Evolutionary conservation across 148 eudicot genomes (phyloP).

Genomic region (Persicaria tinctoria): DNA sequence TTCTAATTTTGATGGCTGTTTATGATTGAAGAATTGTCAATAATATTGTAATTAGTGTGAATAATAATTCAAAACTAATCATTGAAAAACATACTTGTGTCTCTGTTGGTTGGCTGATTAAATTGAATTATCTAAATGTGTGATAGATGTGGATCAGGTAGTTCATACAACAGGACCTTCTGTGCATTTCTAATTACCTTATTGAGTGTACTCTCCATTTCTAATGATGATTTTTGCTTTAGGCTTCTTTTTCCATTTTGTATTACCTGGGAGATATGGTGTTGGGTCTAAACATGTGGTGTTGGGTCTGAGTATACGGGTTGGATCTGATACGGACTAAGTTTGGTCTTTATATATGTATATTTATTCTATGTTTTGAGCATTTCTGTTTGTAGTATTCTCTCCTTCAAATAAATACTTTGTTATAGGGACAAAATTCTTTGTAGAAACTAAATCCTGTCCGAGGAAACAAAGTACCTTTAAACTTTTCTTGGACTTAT

Average conservation of each 20-base stretch:
- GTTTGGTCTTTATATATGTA: neutral
- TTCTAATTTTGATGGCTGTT: neutral
- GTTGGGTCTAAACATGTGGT: too few species aligned
- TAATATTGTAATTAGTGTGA: too few species aligned
- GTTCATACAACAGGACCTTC: conserved; percentile 97
- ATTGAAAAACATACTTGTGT: neutral
- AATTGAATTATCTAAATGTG: conserved; percentile 2
- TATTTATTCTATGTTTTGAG: neutral
- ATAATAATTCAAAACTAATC: neutral
- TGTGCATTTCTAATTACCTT: too few species aligned
- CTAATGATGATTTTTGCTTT: neutral
- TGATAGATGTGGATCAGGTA: conserved; percentile 86
- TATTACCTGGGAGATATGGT: neutral
- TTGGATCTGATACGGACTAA: neutral
- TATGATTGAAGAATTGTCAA: neutral
- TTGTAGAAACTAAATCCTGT: too few species aligned
- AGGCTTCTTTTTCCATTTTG: neutral
- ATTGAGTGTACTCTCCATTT: too few species aligned
- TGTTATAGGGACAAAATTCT: conserved; percentile 68
- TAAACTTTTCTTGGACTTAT: too few species aligned
- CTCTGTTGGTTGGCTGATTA: neutral
- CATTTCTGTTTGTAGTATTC: neutral
- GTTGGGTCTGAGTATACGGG: too few species aligned
- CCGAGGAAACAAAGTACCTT: too few species aligned
- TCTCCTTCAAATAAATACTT: neutral